Evolutionary conservation across 148 eudicot species (phyloP).

Genomic region (Chenopodium quinoa): DNA sequence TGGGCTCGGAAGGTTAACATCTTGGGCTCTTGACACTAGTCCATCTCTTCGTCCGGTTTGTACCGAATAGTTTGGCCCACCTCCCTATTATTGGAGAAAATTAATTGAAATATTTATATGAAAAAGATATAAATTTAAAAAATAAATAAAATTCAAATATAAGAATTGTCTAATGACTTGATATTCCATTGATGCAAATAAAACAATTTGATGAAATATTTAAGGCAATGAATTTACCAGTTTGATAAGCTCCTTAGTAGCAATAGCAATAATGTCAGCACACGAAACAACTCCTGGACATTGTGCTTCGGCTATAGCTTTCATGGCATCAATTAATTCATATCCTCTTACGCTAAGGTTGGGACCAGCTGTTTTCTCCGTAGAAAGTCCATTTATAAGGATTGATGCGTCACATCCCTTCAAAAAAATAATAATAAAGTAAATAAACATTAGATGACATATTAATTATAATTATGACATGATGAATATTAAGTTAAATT

Average conservation of each 20-base stretch:
- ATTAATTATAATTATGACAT: no score
- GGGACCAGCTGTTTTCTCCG: constrained; percentile 6
- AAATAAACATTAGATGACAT: background rate
- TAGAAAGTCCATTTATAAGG: constrained; percentile 2
- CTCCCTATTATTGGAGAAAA: background rate
- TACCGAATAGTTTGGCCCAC: constrained; percentile 17
- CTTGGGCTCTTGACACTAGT: background rate
- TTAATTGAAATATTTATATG: no score
- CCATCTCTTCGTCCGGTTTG: constrained; percentile 24
- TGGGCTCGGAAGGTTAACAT: constrained; percentile 14
- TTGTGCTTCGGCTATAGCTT: constrained; percentile 13
- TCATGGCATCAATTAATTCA: constrained; percentile 18
- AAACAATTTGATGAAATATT: background rate
- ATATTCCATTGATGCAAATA: no score
- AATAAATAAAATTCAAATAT: no score
- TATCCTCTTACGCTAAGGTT: constrained; percentile 26
- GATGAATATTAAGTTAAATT: no score
- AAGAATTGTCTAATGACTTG: no score
- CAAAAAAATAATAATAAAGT: no score
- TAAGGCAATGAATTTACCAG: background rate
- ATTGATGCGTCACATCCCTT: constrained; percentile 36
- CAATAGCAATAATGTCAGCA: constrained; percentile 28
- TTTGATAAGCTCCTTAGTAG: constrained; percentile 25
- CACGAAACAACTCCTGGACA: constrained; percentile 27
- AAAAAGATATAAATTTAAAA: no score